These are phyloP conservation scores for Microdochium bolleyi DNA, from an alignment of 2,329 filamentous ascomycete species.

Conservation along the genomic window DNA sequence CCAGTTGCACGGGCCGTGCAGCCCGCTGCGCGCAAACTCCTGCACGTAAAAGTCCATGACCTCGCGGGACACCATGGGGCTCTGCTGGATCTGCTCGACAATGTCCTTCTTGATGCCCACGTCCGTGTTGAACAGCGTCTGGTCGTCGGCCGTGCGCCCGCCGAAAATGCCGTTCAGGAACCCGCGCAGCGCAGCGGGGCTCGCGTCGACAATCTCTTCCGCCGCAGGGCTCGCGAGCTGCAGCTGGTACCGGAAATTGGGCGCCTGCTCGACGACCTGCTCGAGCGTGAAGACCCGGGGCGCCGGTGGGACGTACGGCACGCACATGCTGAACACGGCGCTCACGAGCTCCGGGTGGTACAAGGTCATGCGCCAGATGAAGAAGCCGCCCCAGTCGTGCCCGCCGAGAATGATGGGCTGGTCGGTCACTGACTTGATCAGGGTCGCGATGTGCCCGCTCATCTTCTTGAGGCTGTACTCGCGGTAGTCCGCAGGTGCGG, in stretches of 20 bases:
- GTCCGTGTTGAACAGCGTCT: constrained; percentile 48
- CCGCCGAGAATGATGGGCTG: constrained; percentile 69
- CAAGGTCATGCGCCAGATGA: constrained; percentile 67
- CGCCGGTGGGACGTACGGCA: constrained; percentile 57
- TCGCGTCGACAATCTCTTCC: constrained; percentile 48
- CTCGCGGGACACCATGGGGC: constrained; percentile 54
- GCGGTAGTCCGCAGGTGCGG: constrained; percentile 51
- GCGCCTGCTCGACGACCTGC: constrained; percentile 47
- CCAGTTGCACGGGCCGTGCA: constrained; percentile 81
- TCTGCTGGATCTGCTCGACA: constrained; percentile 46
- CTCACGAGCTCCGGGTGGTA: constrained; percentile 67
- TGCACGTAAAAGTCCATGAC: constrained; percentile 72
- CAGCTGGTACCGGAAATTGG: constrained; percentile 77
- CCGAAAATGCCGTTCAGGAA: constrained; percentile 70
- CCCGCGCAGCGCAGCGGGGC: constrained; percentile 49
- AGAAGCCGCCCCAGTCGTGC: constrained; percentile 84
- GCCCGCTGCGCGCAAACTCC: constrained; percentile 62
- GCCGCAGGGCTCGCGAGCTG: constrained; percentile 66
- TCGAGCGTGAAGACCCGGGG: constrained; percentile 47
- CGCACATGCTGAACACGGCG: constrained; percentile 74
- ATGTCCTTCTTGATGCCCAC: constrained; percentile 58
- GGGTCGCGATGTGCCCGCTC: constrained; percentile 65
- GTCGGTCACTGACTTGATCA: constrained; percentile 50
- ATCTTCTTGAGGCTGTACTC: constrained; percentile 67
- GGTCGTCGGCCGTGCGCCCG: constrained; percentile 46